Conservation (phyloP, 2,329 filamentous ascomycete species). For the Trichoderma gracile region DNA sequence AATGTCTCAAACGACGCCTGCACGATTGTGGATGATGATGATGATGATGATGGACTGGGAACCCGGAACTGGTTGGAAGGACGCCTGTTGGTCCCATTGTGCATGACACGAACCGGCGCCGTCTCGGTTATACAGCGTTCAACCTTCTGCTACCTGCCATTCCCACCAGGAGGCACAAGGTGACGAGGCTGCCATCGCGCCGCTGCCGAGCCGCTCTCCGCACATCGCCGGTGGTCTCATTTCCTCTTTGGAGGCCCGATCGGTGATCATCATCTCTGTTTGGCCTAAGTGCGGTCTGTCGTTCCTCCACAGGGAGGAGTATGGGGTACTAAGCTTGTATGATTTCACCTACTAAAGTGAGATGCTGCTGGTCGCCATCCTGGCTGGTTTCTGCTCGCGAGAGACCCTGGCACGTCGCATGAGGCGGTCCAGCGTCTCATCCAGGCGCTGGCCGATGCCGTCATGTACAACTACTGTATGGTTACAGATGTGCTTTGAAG, state of each 20-base stretch:
- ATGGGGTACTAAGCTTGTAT: conserved; percentile 23
- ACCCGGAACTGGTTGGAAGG: background rate
- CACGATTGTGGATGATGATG: background rate
- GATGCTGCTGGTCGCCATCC: conserved; percentile 3
- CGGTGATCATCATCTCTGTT: conserved; percentile 27
- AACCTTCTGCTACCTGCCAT: background rate
- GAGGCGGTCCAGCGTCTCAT: conserved; percentile 22
- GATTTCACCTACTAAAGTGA: conserved; percentile 12
- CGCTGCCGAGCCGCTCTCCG: conserved; percentile 21
- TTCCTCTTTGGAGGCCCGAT: conserved; percentile 21
- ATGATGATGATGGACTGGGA: background rate
- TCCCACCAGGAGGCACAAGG: conserved; percentile 5
- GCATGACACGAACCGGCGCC: conserved; percentile 20
- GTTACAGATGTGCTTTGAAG: background rate
- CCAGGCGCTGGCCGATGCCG: background rate
- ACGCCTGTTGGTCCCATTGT: conserved; percentile 15
- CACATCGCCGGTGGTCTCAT: conserved; percentile 17
- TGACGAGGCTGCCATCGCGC: conserved; percentile 15
- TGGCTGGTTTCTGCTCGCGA: conserved; percentile 5
- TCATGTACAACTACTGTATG: background rate
- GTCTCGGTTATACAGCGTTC: conserved; percentile 22
- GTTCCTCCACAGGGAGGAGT: conserved; percentile 13
- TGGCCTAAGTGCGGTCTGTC: conserved; percentile 17
- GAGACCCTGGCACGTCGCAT: conserved; percentile 10
- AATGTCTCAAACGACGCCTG: conserved; percentile 3